These are phyloP conservation scores for Ceratobasidium sp. DNA, from an alignment of 1,284 basidiomycete species.

Conservation along the genomic window DNA sequence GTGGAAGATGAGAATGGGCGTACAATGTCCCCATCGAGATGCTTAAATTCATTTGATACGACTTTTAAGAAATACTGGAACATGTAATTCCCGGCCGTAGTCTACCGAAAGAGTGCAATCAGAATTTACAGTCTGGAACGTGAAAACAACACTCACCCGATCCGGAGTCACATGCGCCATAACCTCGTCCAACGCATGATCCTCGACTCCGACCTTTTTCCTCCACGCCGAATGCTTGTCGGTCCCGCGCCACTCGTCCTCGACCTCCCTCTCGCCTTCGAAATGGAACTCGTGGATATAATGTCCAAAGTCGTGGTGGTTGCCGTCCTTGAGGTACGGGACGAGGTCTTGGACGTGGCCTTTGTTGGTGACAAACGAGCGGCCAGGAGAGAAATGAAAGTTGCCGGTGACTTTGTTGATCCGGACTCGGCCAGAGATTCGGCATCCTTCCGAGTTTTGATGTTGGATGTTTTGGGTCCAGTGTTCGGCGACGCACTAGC, in stretches of 20 bases:
- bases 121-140: slow-evolving; percentile 4
- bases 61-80: slow-evolving; percentile 99
- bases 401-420: slow-evolving; percentile 98
- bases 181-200: slow-evolving; percentile 82
- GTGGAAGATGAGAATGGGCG: slow-evolving; percentile 50
- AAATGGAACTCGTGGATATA: slow-evolving; percentile 85
- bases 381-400: slow-evolving; percentile 88
- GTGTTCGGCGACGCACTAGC: slow-evolving; percentile 89
- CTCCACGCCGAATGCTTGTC: slow-evolving; percentile 71
- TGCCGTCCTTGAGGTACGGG: slow-evolving; percentile 89
- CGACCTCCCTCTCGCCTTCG: slow-evolving; percentile 83
- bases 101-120: slow-evolving; percentile 57
- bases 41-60: slow-evolving; percentile 90
- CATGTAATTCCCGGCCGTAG: slow-evolving; percentile 81
- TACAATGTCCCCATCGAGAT: slow-evolving; percentile 78
- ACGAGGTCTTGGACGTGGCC: slow-evolving; percentile 93
- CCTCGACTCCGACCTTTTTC: slow-evolving; percentile 74
- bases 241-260: slow-evolving; percentile 59
- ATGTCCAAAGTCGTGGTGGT: slow-evolving; percentile 95
- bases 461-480: slow-evolving; percentile 95
- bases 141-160: slow-evolving; percentile 14
- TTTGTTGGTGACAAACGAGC: slow-evolving; percentile 89
- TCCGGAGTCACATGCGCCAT: slow-evolving; percentile 65
- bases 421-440: slow-evolving; percentile 87
- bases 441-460: slow-evolving; percentile 95